Evolutionary conservation across 306 rosid genomes (phyloP).

Genomic region (Albizia julibrissin): DNA sequence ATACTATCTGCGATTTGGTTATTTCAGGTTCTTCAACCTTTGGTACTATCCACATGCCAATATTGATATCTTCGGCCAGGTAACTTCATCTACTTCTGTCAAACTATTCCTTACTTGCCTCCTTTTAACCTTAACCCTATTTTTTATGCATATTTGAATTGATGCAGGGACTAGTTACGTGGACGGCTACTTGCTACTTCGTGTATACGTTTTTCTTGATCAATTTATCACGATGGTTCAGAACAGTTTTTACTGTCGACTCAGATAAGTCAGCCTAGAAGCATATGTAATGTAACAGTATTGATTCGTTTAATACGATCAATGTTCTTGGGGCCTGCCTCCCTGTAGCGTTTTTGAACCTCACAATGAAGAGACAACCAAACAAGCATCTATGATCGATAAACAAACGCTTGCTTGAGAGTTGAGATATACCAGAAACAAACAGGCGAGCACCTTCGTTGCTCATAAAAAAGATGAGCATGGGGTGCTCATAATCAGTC

Average conservation of each 20-base stretch:
- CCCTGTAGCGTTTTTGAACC: background rate
- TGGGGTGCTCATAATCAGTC: too few relatives aligned
- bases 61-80: slow-evolving; percentile 52
- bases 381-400: background rate
- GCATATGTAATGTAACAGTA: background rate
- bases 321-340: background rate
- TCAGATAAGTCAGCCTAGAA: slow-evolving; percentile 35
- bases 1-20: slow-evolving; percentile 11
- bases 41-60: slow-evolving; percentile 50
- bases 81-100: slow-evolving; percentile 10
- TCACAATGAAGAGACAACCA: background rate
- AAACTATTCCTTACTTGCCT: background rate
- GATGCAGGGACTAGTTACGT: slow-evolving; percentile 50
- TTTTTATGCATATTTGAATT: background rate
- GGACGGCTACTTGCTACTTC: slow-evolving; percentile 58
- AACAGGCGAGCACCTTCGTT: too few relatives aligned
- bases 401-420: too few relatives aligned
- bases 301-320: background rate
- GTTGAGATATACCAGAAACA: too few relatives aligned
- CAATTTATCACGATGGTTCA: slow-evolving; percentile 51
- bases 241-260: slow-evolving; percentile 35
- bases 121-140: background rate
- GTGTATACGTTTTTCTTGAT: slow-evolving; percentile 35
- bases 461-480: too few relatives aligned
- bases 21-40: slow-evolving; percentile 45